These are phyloP conservation scores for Dionaea muscipula DNA, from an alignment of 179 eudicot species.

Conservation along the genomic window DNA sequence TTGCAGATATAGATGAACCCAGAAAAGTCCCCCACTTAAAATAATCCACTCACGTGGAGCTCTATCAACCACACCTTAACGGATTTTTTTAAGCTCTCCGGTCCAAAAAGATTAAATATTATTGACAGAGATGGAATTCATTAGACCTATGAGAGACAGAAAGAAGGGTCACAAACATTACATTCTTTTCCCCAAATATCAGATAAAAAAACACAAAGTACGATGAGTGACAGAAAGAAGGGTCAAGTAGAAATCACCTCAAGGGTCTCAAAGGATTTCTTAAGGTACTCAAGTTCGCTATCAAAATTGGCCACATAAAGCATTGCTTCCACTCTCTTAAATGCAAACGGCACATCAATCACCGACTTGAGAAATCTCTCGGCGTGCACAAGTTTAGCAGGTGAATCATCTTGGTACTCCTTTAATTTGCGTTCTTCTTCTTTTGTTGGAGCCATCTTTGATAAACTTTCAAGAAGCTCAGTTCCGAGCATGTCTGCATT, in stretches of 20 bases:
- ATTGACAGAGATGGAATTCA: too few relatives aligned
- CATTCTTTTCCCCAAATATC: neutral
- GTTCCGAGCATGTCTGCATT: constrained; percentile 75
- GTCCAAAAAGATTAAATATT: too few relatives aligned
- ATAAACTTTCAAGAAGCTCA: constrained; percentile 75
- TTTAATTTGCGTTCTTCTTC: constrained; percentile 85
- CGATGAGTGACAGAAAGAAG: neutral
- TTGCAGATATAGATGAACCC: too few relatives aligned
- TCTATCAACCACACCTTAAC: too few relatives aligned
- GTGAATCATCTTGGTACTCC: constrained; percentile 76
- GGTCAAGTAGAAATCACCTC: constrained; percentile 76
- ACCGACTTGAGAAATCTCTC: constrained; percentile 83
- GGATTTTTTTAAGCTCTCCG: too few relatives aligned
- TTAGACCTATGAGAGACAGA: too few relatives aligned
- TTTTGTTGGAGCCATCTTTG: constrained; percentile 90
- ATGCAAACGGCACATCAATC: constrained; percentile 76
- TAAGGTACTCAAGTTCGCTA: constrained; percentile 75
- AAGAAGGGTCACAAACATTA: too few relatives aligned
- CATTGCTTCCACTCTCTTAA: constrained; percentile 78
- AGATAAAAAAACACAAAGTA: neutral
- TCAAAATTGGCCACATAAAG: constrained; percentile 75
- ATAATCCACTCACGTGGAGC: too few relatives aligned
- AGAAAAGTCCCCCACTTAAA: too few relatives aligned
- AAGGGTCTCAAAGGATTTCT: constrained; percentile 66
- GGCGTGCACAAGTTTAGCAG: constrained; percentile 78